Conservation (phyloP, 176 grass and related monocot genomes). For the Ananas comosus region DNA sequence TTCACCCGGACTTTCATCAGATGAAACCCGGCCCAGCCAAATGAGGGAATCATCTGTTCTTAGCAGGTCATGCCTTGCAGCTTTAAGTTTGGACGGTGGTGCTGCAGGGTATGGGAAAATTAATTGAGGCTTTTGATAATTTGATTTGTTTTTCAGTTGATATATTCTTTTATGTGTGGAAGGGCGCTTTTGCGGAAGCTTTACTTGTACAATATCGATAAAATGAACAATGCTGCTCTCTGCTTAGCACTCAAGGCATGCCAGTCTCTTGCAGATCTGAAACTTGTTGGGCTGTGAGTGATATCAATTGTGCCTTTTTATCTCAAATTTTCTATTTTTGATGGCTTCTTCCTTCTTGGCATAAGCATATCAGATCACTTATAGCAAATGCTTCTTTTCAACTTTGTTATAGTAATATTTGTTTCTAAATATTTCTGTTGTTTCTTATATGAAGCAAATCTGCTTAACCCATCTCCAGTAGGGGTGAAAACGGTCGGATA, state of each 20-base stretch:
- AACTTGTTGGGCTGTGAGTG: constrained; percentile 38
- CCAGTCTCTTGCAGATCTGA: constrained; percentile 21
- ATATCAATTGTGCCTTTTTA: not conserved
- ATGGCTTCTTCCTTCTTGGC: no score
- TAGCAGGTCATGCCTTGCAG: constrained; percentile 27
- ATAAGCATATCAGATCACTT: no score
- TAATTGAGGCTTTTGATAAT: not conserved
- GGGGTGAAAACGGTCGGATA: no score
- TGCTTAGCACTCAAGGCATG: constrained; percentile 16
- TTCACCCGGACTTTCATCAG: constrained; percentile 6
- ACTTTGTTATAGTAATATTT: no score
- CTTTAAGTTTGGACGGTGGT: constrained; percentile 30
- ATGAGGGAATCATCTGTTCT: constrained; percentile 24
- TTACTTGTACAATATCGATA: constrained; percentile 28
- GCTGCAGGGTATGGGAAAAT: constrained; percentile 22
- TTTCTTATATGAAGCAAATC: no score
- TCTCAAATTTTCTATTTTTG: no score
- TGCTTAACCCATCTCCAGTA: no score
- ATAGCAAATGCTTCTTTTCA: no score
- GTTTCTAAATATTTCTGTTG: no score
- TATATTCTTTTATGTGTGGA: not conserved
- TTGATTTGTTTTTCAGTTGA: not conserved
- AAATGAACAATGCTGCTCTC: constrained; percentile 2
- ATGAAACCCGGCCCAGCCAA: constrained; percentile 1
- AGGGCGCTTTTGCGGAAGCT: constrained; percentile 23